Conservation (phyloP, 1,284 basidiomycete species). For the Flammula alnicola region DNA sequence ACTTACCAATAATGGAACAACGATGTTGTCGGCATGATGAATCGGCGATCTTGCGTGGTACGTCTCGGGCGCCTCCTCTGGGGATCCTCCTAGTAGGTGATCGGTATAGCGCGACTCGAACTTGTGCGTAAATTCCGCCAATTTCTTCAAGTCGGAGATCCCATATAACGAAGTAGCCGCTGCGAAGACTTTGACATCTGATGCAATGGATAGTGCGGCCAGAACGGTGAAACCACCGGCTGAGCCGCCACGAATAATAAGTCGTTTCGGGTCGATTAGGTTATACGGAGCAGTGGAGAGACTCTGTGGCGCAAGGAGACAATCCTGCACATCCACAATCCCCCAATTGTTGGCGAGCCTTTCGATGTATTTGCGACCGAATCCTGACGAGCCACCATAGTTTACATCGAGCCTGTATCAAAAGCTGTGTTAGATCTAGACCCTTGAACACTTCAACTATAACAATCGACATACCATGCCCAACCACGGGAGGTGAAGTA, state of each 20-base stretch:
- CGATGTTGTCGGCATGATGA: slow-evolving; percentile 53
- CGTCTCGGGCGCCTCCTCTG: slow-evolving; percentile 47
- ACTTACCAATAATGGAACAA: slow-evolving; percentile 54
- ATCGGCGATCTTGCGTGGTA: slow-evolving; percentile 57
- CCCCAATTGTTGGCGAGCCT: slow-evolving; percentile 71
- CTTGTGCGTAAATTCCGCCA: slow-evolving; percentile 66
- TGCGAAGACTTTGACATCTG: slow-evolving; percentile 44
- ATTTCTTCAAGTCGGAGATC: slow-evolving; percentile 53
- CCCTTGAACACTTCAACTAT: not conserved
- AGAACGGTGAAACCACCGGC: slow-evolving; percentile 69
- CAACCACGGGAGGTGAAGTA: slow-evolving; percentile 74
- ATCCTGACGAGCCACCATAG: slow-evolving; percentile 72
- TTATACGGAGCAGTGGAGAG: slow-evolving; percentile 47
- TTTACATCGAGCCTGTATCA: slow-evolving; percentile 64
- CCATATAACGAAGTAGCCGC: slow-evolving; percentile 59
- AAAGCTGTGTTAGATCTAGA: not conserved
- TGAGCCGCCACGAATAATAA: slow-evolving; percentile 63
- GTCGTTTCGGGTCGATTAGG: slow-evolving; percentile 59
- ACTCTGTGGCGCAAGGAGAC: slow-evolving; percentile 52
- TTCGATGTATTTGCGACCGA: slow-evolving; percentile 63
- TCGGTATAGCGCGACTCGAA: slow-evolving; percentile 63
- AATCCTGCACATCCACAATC: slow-evolving; percentile 66
- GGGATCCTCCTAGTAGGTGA: slow-evolving; percentile 60
- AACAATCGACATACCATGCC: slow-evolving; percentile 55
- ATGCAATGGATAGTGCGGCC: slow-evolving; percentile 46